Percentiles rank a stretch among this genome's conserved stretches.
Conservation (phyloP, 371 early-diverging fungal genomes). For the Saksenaea oblongispora region DNA sequence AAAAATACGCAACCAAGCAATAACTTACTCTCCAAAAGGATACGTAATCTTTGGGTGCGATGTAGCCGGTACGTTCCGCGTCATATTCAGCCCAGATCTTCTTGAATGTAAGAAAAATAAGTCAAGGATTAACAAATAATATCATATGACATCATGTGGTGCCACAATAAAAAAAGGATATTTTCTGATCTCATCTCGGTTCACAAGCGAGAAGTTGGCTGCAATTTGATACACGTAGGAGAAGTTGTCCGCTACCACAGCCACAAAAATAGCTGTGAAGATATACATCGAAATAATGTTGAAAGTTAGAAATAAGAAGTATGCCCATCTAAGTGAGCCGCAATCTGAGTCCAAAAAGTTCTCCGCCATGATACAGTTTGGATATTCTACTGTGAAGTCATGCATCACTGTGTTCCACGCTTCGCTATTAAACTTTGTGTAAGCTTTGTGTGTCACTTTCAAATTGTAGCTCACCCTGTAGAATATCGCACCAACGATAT, state of each 20-base stretch:
- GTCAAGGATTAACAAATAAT: conserved; percentile 22
- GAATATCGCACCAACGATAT: conserved; percentile 69
- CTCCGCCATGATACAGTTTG: conserved; percentile 59
- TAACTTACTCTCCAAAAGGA: conserved; percentile 47
- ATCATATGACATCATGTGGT: neutral
- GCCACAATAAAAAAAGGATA: conserved; percentile 38
- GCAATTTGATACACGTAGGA: conserved; percentile 70
- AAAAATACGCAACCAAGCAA: neutral
- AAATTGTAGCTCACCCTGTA: conserved; percentile 53
- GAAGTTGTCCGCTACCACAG: conserved; percentile 73
- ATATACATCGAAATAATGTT: conserved; percentile 80
- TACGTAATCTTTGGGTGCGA: conserved; percentile 50
- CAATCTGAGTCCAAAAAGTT: conserved; percentile 67
- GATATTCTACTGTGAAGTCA: conserved; percentile 63
- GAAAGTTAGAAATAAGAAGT: conserved; percentile 66
- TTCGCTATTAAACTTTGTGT: conserved; percentile 45
- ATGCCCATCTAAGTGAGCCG: conserved; percentile 64
- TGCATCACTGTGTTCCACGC: conserved; percentile 77
- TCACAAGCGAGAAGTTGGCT: conserved; percentile 60
- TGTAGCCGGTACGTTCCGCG: conserved; percentile 52
- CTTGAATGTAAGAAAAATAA: conserved; percentile 45
- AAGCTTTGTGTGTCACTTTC: neutral
- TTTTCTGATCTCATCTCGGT: conserved; percentile 68
- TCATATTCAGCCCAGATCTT: conserved; percentile 64
- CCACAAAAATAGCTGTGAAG: conserved; percentile 72